Evolutionary conservation across 768 basidiomycete species (phyloP).

Genomic region (Dioszegia crocea): DNA sequence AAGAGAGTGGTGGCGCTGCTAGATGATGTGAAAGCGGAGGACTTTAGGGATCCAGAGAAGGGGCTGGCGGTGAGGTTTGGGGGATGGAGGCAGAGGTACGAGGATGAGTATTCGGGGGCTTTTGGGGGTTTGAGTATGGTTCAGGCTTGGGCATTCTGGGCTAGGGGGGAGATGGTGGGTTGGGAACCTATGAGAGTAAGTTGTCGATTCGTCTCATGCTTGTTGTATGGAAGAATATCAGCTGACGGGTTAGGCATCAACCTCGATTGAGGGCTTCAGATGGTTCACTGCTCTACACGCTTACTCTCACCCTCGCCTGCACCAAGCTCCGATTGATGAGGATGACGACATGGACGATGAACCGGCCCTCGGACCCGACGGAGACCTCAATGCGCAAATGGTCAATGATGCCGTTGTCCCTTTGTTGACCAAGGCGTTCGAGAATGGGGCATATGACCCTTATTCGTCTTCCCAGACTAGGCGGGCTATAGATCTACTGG

Average conservation of each 20-base stretch:
- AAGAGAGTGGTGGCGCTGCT: slow-evolving; percentile 60
- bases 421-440: slow-evolving; percentile 66
- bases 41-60: slow-evolving; percentile 73
- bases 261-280: slow-evolving; percentile 66
- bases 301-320: slow-evolving; percentile 60
- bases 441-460: slow-evolving; percentile 74
- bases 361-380: slow-evolving; percentile 69
- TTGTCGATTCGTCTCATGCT: slow-evolving; percentile 8
- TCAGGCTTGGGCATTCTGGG: slow-evolving; percentile 92
- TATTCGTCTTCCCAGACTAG: slow-evolving; percentile 66
- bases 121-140: slow-evolving; percentile 85
- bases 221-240: not conserved
- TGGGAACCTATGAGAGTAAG: slow-evolving; percentile 83
- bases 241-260: slow-evolving; percentile 17
- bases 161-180: slow-evolving; percentile 73
- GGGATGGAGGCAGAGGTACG: slow-evolving; percentile 70
- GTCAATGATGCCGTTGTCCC: slow-evolving; percentile 78
- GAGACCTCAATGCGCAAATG: slow-evolving; percentile 82
- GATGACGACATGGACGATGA: slow-evolving; percentile 54
- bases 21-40: slow-evolving; percentile 74
- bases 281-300: slow-evolving; percentile 78
- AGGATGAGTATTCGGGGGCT: slow-evolving; percentile 78
- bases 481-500: slow-evolving; percentile 66
- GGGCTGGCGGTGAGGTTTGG: slow-evolving; percentile 65
- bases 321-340: slow-evolving; percentile 24